phyloP scores from a whole-genome alignment of 2,329 filamentous ascomycete species.

The Lachnellula hyalina region DNA sequence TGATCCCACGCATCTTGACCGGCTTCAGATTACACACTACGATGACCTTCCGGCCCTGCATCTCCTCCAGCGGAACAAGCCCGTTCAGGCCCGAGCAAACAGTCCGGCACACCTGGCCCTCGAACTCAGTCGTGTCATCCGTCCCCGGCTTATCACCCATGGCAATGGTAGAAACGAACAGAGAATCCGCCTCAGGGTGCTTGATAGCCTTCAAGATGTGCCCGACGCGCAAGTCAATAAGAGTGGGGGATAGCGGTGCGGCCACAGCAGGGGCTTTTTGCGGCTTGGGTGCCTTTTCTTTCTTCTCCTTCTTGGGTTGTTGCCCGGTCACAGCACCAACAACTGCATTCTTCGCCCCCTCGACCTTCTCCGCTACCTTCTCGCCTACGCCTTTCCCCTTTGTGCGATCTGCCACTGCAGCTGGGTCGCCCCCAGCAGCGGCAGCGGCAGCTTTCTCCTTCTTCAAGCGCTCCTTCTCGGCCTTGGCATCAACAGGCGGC shows the following conservation, averaged over 20 bases:
- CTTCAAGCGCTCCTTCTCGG: constrained; percentile 94
- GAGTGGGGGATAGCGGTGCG: constrained; percentile 71
- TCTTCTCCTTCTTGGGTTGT: constrained; percentile 73
- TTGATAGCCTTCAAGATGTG: constrained; percentile 95
- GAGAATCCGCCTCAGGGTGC: constrained; percentile 93
- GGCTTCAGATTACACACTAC: constrained; percentile 98
- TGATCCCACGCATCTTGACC: constrained; percentile 94
- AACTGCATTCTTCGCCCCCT: constrained; percentile 35
- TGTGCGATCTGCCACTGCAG: constrained; percentile 53
- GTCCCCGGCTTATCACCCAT: constrained; percentile 82
- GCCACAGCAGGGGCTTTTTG: constrained; percentile 61
- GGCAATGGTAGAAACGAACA: constrained; percentile 93
- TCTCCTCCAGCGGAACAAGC: constrained; percentile 84
- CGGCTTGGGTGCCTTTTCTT: constrained; percentile 77
- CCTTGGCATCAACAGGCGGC: constrained; percentile 84
- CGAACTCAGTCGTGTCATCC: constrained; percentile 86
- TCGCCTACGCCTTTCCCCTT: constrained; percentile 44
- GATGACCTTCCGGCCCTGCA: constrained; percentile 94
- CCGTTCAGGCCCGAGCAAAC: constrained; percentile 97
- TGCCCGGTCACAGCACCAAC: constrained; percentile 33
- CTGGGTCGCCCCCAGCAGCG: constrained; percentile 44
- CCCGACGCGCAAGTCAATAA: constrained; percentile 93
- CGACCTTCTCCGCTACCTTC: constrained; percentile 24
- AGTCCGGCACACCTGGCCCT: constrained; percentile 86
- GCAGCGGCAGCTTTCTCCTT: constrained; percentile 79